Evolutionary conservation across 169 alveolate genomes (phyloP).

Genomic region (Plasmodium sp.): DNA sequence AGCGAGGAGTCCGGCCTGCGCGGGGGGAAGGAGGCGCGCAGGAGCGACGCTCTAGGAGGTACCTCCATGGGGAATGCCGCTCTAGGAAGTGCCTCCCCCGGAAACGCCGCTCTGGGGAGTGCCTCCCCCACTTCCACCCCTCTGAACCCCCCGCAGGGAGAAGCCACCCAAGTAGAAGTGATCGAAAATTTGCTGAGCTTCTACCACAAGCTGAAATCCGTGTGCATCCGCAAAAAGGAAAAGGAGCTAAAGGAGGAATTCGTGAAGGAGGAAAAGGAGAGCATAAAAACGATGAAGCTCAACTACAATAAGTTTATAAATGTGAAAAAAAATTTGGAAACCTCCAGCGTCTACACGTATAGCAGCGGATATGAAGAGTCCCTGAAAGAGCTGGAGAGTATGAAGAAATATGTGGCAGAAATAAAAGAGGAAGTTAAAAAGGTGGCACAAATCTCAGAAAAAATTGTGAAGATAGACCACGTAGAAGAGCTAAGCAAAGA

Average conservation of each 20-base stretch:
- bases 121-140: not conserved
- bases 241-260: slow-evolving; percentile 51
- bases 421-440: slow-evolving; percentile 41
- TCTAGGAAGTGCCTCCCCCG: not conserved
- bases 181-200: slow-evolving; percentile 23
- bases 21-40: slow-evolving; percentile 8
- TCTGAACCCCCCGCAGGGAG: not conserved
- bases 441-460: slow-evolving; percentile 31
- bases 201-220: slow-evolving; percentile 42
- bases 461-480: slow-evolving; percentile 43
- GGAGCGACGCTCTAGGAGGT: not conserved
- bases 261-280: slow-evolving; percentile 59
- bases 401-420: slow-evolving; percentile 41
- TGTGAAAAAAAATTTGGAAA: slow-evolving; percentile 48
- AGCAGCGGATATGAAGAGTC: slow-evolving; percentile 37
- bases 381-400: slow-evolving; percentile 37
- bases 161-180: slow-evolving; percentile 32
- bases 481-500: slow-evolving; percentile 64
- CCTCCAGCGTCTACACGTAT: slow-evolving; percentile 48
- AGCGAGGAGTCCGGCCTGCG: slow-evolving; percentile 24
- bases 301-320: slow-evolving; percentile 44
- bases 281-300: slow-evolving; percentile 44
- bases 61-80: not conserved
- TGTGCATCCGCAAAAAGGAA: slow-evolving; percentile 60
- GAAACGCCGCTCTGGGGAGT: not conserved